These are phyloP conservation scores for Puccinia coronata DNA, from an alignment of 1,284 basidiomycete genomes.

Conservation along the genomic window DNA sequence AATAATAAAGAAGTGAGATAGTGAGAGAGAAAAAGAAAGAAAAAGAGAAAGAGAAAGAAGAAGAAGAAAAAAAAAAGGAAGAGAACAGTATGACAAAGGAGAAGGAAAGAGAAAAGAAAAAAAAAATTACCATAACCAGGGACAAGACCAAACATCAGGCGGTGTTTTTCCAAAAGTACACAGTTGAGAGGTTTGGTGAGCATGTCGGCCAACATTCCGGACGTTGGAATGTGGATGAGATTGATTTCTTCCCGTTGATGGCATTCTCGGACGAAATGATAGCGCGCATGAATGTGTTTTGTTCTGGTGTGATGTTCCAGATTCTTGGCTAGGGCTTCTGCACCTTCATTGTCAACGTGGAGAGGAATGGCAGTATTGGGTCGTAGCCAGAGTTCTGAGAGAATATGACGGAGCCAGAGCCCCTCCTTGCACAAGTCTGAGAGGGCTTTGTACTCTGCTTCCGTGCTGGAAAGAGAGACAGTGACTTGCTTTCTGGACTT, in stretches of 20 bases:
- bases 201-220: neutral
- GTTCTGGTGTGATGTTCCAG: conserved; percentile 9
- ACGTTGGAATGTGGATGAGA: conserved; percentile 2
- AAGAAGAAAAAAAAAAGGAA: neutral
- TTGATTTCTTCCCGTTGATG: neutral
- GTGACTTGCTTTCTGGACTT: neutral
- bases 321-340: conserved; percentile 8
- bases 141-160: neutral
- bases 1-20: neutral
- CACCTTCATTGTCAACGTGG: neutral
- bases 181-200: neutral
- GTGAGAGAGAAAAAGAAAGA: neutral
- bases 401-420: neutral
- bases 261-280: conserved; percentile 25
- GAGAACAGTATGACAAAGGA: neutral
- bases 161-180: neutral
- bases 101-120: neutral
- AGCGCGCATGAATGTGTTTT: conserved; percentile 13
- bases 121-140: neutral
- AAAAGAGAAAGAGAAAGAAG: neutral
- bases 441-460: conserved; percentile 22
- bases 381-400: neutral
- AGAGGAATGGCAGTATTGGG: neutral
- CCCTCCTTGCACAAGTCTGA: conserved; percentile 11
- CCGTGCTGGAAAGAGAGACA: neutral